phyloP scores from a whole-genome alignment of 2,329 filamentous ascomycete species.

The Pseudogymnoascus pannorum region DNA sequence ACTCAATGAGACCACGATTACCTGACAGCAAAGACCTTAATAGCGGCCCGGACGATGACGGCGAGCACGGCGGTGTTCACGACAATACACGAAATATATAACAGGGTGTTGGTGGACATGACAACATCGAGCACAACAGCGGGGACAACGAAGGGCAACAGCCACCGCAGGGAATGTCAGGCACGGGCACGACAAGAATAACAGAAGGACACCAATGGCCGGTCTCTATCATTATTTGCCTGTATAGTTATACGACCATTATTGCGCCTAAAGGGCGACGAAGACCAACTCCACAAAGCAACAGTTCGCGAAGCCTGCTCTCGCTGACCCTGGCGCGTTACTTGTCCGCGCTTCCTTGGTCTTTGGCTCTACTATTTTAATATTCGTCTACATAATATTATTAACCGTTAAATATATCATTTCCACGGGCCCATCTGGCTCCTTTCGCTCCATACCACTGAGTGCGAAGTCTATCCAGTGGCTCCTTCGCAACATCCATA shows the following conservation, averaged over 20 bases:
- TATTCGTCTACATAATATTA: too few species aligned
- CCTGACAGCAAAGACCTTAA: neutral
- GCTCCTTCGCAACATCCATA: too few species aligned
- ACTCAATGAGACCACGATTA: neutral
- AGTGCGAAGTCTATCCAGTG: too few species aligned
- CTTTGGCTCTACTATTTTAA: constrained; percentile 9
- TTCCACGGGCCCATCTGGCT: too few species aligned
- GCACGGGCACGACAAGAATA: constrained; percentile 12
- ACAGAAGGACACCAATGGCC: constrained; percentile 9
- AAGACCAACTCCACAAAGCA: constrained; percentile 16
- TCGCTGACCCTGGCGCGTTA: constrained; percentile 17
- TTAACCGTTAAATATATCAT: too few species aligned
- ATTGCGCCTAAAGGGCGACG: constrained; percentile 12
- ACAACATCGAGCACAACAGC: constrained; percentile 15
- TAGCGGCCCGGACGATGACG: neutral
- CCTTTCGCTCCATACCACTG: too few species aligned
- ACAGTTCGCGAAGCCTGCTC: constrained; percentile 16
- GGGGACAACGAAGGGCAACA: constrained; percentile 9
- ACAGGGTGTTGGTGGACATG: constrained; percentile 16
- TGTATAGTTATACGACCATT: neutral
- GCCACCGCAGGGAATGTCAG: constrained; percentile 13
- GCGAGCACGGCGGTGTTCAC: constrained; percentile 13
- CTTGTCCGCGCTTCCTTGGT: constrained; percentile 10
- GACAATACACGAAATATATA: constrained; percentile 16
- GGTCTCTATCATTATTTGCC: constrained; percentile 11